Percentiles rank a stretch among this genome's conserved stretches.
These are phyloP conservation scores for Articulospora tetracladia DNA, from an alignment of 495 filamentous ascomycete species.

Conservation along the genomic window DNA sequence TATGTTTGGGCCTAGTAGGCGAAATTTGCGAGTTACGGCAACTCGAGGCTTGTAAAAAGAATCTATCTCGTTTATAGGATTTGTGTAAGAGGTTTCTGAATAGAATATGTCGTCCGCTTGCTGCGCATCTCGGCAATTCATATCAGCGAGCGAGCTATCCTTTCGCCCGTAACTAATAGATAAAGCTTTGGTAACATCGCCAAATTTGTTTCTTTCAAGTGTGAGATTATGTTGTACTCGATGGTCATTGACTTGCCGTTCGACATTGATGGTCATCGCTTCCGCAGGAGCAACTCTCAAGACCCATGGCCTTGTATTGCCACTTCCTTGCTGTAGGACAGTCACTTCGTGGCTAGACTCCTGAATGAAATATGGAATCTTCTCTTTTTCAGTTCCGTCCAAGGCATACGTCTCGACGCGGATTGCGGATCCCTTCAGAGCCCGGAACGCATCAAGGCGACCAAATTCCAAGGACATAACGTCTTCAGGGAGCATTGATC, in stretches of 20 bases:
- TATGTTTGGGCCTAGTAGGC: neutral
- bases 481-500: neutral
- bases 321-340: constrained; percentile 3
- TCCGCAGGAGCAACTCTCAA: neutral
- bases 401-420: constrained; percentile 24
- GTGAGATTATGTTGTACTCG: neutral
- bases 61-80: neutral
- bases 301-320: neutral
- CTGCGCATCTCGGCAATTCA: neutral
- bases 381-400: constrained; percentile 8
- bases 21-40: neutral
- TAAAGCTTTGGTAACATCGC: neutral
- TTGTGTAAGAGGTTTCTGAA: neutral
- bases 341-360: neutral
- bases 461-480: neutral
- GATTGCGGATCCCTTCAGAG: constrained; percentile 22
- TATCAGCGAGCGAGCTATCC: neutral
- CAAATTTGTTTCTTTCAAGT: neutral
- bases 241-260: neutral
- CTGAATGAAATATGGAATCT: constrained; percentile 12
- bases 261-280: neutral
- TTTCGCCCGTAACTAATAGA: neutral
- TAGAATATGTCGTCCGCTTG: neutral
- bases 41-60: neutral
- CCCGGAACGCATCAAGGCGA: constrained; percentile 16